phyloP scores from a whole-genome alignment of 2,329 filamentous ascomycete genomes.

The Emmonsiellopsis sp. region DNA sequence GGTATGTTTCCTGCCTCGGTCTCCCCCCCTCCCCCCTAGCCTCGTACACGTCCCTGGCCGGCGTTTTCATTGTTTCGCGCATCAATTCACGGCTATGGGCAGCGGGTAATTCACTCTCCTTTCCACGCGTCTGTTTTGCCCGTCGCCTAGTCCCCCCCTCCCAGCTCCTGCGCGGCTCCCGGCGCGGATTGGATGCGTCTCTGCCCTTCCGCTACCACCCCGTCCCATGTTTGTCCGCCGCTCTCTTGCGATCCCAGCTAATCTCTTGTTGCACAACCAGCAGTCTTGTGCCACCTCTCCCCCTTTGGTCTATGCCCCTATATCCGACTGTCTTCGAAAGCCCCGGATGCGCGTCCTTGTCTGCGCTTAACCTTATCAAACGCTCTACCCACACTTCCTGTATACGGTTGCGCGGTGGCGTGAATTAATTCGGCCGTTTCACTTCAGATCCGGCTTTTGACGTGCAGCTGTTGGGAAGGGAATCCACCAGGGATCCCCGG shows the following conservation, averaged over 20 bases:
- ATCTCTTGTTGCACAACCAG: slow-evolving; percentile 1
- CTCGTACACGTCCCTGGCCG: no score
- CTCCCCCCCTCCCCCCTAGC: no score
- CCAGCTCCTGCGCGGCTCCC: no score
- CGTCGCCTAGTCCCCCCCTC: no score
- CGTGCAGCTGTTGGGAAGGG: background rate
- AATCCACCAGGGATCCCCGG: background rate
- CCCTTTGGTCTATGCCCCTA: slow-evolving; percentile 25
- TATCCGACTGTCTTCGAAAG: slow-evolving; percentile 18
- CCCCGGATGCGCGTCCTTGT: background rate
- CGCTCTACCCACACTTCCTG: background rate
- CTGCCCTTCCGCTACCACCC: background rate
- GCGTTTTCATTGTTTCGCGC: no score
- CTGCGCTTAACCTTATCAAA: slow-evolving; percentile 7
- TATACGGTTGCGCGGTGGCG: background rate
- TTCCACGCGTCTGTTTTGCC: no score
- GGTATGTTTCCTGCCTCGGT: no score
- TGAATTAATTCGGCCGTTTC: background rate
- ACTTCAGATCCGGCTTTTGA: background rate
- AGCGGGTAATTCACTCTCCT: no score
- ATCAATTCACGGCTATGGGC: no score
- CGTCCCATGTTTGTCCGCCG: background rate
- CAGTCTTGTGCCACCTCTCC: background rate
- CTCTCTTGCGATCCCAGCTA: background rate
- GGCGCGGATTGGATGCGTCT: background rate